Evolutionary conservation across 2,329 filamentous ascomycete species (phyloP).

Genomic region (Paracamarosporium sp.): DNA sequence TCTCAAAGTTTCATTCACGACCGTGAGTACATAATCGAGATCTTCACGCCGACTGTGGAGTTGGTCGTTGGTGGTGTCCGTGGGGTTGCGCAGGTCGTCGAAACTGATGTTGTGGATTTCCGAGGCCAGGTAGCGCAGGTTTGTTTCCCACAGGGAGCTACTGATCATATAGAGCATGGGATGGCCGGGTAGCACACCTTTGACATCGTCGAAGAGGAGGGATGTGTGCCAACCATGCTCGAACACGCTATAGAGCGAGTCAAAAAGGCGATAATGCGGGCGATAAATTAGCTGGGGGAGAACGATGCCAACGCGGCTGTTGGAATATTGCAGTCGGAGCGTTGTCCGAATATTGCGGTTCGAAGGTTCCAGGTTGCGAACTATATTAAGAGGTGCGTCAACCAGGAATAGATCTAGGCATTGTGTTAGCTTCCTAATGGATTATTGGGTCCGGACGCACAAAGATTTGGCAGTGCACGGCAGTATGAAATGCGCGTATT

Average conservation of each 20-base stretch:
- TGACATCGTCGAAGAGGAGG: background rate
- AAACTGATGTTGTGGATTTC: background rate
- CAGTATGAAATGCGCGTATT: background rate
- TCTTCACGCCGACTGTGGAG: conserved; percentile 1
- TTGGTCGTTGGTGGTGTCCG: background rate
- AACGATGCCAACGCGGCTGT: no score
- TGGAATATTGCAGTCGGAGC: no score
- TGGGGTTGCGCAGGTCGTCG: background rate
- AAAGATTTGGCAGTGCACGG: background rate
- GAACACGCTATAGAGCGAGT: background rate
- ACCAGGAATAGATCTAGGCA: no score
- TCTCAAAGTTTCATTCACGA: background rate
- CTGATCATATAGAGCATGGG: background rate
- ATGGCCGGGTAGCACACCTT: background rate
- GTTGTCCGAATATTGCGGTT: no score
- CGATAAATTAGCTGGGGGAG: no score
- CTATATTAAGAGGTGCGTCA: no score
- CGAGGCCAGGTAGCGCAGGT: background rate
- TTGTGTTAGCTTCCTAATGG: no score
- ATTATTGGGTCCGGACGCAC: no score
- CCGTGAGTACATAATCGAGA: background rate
- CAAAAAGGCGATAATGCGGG: conserved; percentile 6
- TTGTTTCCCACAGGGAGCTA: conserved; percentile 1
- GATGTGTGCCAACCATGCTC: background rate
- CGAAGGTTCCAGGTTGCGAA: no score